A percentile compares a stretch with the other conserved stretches of the same genome.
Conservation (phyloP, 225 moss, liverwort and hornwort species). For the Climacium dendroides region DNA sequence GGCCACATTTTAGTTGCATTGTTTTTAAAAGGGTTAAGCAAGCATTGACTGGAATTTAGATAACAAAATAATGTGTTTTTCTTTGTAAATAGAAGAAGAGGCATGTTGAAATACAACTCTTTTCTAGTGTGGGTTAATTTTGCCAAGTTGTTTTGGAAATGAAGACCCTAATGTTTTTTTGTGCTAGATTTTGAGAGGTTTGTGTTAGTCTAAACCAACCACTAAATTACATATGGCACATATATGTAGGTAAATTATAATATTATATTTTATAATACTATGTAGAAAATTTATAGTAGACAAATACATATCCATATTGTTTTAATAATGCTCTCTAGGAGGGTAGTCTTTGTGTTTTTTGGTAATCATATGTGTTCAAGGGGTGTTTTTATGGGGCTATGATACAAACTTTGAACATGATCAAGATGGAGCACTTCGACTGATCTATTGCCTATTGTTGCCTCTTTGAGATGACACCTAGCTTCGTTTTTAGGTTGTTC, state of each 20-base stretch:
- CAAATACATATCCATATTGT: neutral
- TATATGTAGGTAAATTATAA: too few relatives aligned
- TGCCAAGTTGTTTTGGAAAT: neutral
- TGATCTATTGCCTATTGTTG: too few relatives aligned
- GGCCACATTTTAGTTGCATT: too few relatives aligned
- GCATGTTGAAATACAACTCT: neutral
- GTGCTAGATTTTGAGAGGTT: neutral
- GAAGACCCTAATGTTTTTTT: neutral
- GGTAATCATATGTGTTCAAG: neutral
- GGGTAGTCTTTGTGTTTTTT: neutral
- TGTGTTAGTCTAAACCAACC: neutral
- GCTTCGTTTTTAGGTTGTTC: too few relatives aligned
- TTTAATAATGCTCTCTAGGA: neutral
- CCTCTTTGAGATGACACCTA: too few relatives aligned
- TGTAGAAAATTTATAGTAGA: neutral
- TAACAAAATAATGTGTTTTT: rapidly evolving
- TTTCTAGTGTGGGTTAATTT: neutral
- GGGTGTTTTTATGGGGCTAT: too few relatives aligned
- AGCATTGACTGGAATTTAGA: neutral
- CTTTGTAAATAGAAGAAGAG: neutral
- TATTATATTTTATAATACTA: neutral
- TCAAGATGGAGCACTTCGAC: too few relatives aligned
- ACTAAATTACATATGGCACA: neutral
- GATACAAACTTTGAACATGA: neutral
- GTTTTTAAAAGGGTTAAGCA: neutral